A percentile compares a stretch with the other conserved stretches of the same genome.
These are phyloP conservation scores for Chytriomyces sp. DNA, from an alignment of 192 early-diverging fungal species.

Conservation along the genomic window DNA sequence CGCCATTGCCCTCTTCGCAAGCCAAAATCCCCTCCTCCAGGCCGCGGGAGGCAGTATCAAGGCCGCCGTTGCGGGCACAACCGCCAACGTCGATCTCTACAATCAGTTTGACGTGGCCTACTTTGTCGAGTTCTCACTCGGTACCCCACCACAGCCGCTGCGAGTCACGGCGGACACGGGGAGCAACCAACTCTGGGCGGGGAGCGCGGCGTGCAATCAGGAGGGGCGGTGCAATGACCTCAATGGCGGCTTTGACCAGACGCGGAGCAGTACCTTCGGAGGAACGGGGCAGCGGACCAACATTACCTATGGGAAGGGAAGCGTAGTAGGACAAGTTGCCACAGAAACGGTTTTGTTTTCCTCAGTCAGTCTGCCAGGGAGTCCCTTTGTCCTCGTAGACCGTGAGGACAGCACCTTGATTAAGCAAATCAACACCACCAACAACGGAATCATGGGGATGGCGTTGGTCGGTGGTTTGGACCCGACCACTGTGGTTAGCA, in stretches of 20 bases:
- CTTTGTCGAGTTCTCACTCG: neutral
- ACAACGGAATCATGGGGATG: constrained; percentile 3
- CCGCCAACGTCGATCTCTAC: neutral
- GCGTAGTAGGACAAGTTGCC: neutral
- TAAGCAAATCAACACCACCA: constrained; percentile 7
- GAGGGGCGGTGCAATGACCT: neutral
- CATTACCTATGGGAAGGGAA: constrained; percentile 18
- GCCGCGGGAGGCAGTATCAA: neutral
- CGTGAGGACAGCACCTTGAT: neutral
- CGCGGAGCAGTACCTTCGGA: neutral
- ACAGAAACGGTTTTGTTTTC: neutral
- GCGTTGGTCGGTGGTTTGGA: constrained; percentile 2
- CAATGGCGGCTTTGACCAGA: neutral
- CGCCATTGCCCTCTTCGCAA: too few relatives aligned
- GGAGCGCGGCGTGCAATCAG: neutral
- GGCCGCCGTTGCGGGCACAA: neutral
- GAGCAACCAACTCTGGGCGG: constrained; percentile 8
- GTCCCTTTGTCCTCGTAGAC: neutral
- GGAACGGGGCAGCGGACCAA: neutral
- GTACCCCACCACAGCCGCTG: neutral
- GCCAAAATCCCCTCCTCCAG: neutral
- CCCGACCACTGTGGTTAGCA: neutral
- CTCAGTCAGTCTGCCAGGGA: neutral
- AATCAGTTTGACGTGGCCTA: neutral
- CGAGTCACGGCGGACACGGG: neutral